Percentiles rank a stretch among this genome's conserved stretches.
phyloP scores from a whole-genome alignment of 108 stramenopile genomes.

The Cyclostephanos invisitatus region DNA sequence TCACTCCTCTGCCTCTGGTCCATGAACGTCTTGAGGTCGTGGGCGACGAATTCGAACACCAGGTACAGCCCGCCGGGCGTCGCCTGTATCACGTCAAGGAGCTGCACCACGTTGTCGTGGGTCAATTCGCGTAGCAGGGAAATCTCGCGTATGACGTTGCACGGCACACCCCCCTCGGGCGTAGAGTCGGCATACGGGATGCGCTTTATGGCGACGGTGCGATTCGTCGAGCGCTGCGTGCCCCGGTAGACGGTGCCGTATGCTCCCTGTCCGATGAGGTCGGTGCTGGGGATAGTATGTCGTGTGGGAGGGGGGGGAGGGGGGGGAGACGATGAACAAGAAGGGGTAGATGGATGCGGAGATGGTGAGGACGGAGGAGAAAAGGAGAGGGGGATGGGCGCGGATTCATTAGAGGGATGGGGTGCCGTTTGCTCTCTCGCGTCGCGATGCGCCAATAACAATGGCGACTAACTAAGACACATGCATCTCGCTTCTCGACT shows the following conservation, averaged over 20 bases:
- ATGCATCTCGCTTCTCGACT: no score
- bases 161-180: slow-evolving; percentile 89
- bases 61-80: slow-evolving; percentile 80
- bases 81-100: slow-evolving; percentile 81
- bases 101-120: slow-evolving; percentile 82
- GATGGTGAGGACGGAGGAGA: neutral
- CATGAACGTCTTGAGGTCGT: slow-evolving; percentile 87
- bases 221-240: slow-evolving; percentile 74
- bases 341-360: neutral
- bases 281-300: slow-evolving; percentile 66
- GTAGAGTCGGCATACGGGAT: slow-evolving; percentile 85
- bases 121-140: slow-evolving; percentile 81
- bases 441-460: no score
- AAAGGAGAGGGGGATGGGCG: no score
- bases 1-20: slow-evolving; percentile 72
- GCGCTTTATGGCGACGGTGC: slow-evolving; percentile 88
- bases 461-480: no score
- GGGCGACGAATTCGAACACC: slow-evolving; percentile 86
- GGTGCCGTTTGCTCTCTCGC: no score
- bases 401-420: neutral
- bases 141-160: slow-evolving; percentile 92
- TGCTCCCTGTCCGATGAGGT: slow-evolving; percentile 98
- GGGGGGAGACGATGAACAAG: neutral
- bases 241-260: slow-evolving; percentile 99
- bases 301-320: neutral